Evolutionary conservation across 148 eudicot genomes (phyloP).

Genomic region (Rhododendron henanense): DNA sequence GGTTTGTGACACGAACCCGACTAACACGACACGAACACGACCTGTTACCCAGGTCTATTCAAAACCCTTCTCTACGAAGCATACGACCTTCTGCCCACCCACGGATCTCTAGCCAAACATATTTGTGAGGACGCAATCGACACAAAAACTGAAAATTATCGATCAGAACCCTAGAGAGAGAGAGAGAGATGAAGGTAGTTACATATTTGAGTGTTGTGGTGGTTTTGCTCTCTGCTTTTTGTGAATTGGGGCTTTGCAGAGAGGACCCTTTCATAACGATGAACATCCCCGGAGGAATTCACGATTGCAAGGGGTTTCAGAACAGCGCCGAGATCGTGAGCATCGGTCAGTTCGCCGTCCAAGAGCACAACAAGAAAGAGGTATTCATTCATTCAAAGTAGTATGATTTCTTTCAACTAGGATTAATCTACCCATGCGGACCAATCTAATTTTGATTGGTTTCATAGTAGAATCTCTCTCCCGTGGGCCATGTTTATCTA

Average conservation of each 20-base stretch:
- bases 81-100: background rate
- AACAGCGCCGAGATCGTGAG: constrained; percentile 34
- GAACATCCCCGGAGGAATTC: constrained; percentile 32
- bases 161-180: background rate
- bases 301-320: constrained; percentile 8
- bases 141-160: background rate
- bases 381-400: constrained; percentile 3
- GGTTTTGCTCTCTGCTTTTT: constrained; percentile 13
- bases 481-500: background rate
- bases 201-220: background rate
- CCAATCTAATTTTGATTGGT: background rate
- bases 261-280: constrained; percentile 29
- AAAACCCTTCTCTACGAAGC: background rate
- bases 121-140: background rate
- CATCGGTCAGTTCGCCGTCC: constrained; percentile 53
- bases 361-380: constrained; percentile 51
- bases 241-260: constrained; percentile 36
- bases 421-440: background rate
- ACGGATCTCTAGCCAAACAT: background rate
- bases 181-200: constrained; percentile 1
- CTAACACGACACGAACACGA: no score
- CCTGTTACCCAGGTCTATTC: background rate
- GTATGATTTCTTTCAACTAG: background rate
- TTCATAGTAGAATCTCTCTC: background rate
- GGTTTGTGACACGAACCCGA: no score